A percentile compares a stretch with the other conserved stretches of the same genome.
Conservation (phyloP, 2,329 filamentous ascomycete species). For the Exserohilum turcica region DNA sequence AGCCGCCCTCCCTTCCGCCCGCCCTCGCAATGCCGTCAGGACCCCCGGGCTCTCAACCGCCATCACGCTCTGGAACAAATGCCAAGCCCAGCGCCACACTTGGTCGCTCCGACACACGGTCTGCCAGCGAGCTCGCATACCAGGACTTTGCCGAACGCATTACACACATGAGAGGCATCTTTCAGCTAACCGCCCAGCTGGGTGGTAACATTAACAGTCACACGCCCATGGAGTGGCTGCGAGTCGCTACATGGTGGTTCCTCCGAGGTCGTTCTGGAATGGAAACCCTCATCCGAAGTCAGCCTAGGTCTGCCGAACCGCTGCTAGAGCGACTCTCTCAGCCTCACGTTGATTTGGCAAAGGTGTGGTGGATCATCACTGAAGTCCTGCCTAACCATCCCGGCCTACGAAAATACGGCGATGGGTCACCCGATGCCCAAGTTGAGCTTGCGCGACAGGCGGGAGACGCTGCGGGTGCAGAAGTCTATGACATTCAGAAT, state of each 20-base stretch:
- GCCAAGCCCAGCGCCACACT: constrained; percentile 20
- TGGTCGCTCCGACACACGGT: constrained; percentile 39
- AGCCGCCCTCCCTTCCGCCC: constrained; percentile 18
- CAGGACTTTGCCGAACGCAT: constrained; percentile 72
- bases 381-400: constrained; percentile 50
- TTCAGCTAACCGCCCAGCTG: constrained; percentile 77
- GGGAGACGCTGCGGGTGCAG: constrained; percentile 53
- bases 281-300: constrained; percentile 71
- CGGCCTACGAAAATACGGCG: constrained; percentile 32
- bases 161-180: constrained; percentile 74
- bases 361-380: constrained; percentile 77
- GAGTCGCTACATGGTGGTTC: constrained; percentile 88
- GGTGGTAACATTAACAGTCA: constrained; percentile 68
- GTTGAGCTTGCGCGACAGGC: constrained; percentile 49
- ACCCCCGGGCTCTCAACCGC: constrained; percentile 16
- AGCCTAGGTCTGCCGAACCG: constrained; percentile 59
- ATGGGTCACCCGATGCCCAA: constrained; percentile 30
- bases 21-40: constrained; percentile 10
- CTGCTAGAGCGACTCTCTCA: constrained; percentile 65
- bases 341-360: constrained; percentile 83
- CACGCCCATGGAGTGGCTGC: constrained; percentile 69
- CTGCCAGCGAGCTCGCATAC: constrained; percentile 58
- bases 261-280: constrained; percentile 77
- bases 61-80: constrained; percentile 24
- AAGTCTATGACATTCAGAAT: constrained; percentile 58